Conservation (phyloP, 2,329 filamentous ascomycete species). For the Diaporthe eres region DNA sequence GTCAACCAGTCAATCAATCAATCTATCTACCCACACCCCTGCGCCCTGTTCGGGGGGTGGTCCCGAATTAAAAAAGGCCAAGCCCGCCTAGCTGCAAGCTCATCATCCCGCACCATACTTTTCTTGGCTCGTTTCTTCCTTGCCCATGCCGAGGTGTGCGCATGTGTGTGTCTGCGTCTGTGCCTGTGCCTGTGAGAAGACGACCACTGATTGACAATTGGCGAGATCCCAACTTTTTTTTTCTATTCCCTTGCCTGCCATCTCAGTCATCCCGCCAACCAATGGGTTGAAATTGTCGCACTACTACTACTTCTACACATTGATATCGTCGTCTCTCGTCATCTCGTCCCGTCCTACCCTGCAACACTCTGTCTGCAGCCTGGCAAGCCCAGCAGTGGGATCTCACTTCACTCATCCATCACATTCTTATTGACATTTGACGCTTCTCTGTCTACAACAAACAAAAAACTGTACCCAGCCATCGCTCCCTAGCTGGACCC, state of each 20-base stretch:
- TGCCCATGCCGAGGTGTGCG: constrained; percentile 1
- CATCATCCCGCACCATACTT: constrained; percentile 26
- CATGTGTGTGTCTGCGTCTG: background rate
- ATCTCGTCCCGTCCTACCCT: background rate
- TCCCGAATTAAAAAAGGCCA: constrained; percentile 34
- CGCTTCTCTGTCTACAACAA: background rate
- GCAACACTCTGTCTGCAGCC: background rate
- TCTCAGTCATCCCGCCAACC: background rate
- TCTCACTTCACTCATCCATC: background rate
- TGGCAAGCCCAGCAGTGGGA: background rate
- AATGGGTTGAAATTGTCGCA: constrained; percentile 4
- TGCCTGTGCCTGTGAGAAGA: constrained; percentile 10
- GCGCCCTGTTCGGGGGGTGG: constrained; percentile 24
- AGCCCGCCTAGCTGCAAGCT: constrained; percentile 34
- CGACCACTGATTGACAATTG: constrained; percentile 19
- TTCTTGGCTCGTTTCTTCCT: constrained; percentile 31
- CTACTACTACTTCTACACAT: background rate
- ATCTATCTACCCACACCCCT: background rate
- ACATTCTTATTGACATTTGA: background rate
- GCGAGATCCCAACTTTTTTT: constrained; percentile 15
- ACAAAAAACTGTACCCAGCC: background rate
- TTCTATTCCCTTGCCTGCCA: background rate
- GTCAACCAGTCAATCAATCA: constrained; percentile 3
- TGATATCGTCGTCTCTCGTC: background rate
- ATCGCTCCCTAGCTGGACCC: constrained; percentile 1